Evolutionary conservation across 2,329 filamentous ascomycete species (phyloP).

Genomic region (Phoma sp.): DNA sequence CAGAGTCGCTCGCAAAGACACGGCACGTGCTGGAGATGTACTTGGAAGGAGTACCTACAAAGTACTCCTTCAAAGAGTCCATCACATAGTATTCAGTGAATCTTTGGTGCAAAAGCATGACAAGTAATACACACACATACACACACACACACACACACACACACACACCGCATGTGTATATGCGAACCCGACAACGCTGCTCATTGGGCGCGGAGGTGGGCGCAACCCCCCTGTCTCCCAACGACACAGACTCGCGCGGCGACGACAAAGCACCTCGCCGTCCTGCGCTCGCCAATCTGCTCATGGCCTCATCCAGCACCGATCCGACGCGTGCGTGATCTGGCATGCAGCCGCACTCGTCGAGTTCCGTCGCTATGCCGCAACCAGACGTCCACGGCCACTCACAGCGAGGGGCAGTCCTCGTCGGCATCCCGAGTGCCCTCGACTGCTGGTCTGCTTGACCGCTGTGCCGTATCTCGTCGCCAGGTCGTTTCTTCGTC

Average conservation of each 20-base stretch:
- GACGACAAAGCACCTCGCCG: not conserved
- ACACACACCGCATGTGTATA: too few species aligned
- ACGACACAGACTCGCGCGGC: not conserved
- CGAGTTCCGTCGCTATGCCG: not conserved
- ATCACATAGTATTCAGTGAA: too few species aligned
- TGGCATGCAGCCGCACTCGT: not conserved
- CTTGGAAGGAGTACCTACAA: too few species aligned
- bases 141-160: too few species aligned
- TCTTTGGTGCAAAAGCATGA: too few species aligned
- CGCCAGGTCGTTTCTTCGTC: conserved; percentile 28
- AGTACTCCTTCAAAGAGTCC: too few species aligned
- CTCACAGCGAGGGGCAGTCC: not conserved
- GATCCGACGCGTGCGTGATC: conserved; percentile 7
- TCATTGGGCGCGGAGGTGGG: not conserved
- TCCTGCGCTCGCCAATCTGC: conserved; percentile 10
- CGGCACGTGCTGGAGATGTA: too few species aligned
- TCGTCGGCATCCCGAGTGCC: conserved; percentile 23
- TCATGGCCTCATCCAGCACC: not conserved
- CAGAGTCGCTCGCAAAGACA: too few species aligned
- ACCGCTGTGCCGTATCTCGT: conserved; percentile 6
- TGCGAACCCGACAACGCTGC: not conserved
- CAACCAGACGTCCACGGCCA: not conserved
- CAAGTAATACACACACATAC: too few species aligned
- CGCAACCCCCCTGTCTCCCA: not conserved
- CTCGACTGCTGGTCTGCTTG: not conserved